A percentile compares a stretch with the other conserved stretches of the same genome.
Conservation (phyloP, 768 basidiomycete genomes). For the Basidioascus undulatus region DNA sequence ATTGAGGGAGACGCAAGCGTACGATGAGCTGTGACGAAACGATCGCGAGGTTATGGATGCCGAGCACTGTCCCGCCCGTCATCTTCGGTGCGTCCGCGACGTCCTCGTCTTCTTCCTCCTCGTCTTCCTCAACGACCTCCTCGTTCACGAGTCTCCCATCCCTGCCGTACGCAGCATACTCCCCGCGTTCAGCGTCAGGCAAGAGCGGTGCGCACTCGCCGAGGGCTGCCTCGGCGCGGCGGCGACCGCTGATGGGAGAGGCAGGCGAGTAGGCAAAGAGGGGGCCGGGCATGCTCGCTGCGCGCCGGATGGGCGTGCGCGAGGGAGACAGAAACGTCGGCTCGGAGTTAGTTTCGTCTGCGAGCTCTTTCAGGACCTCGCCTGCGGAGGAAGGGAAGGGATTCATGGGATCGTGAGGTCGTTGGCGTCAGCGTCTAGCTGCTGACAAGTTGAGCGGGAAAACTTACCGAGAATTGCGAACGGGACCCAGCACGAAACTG, state of each 20-base stretch:
- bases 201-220: too few relatives aligned
- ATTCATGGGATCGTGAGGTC: neutral
- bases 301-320: too few relatives aligned
- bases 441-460: neutral
- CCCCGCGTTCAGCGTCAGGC: too few relatives aligned
- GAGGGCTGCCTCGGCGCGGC: too few relatives aligned
- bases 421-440: too few relatives aligned
- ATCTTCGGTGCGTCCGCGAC: too few relatives aligned
- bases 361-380: slow-evolving; percentile 58
- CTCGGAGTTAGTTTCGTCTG: slow-evolving; percentile 17
- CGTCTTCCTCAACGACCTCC: slow-evolving; percentile 14
- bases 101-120: too few relatives aligned
- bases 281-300: too few relatives aligned
- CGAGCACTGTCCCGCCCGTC: slow-evolving; percentile 74
- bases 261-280: too few relatives aligned
- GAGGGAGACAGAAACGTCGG: slow-evolving; percentile 3
- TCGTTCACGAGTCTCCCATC: too few relatives aligned
- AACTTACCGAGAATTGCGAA: slow-evolving; percentile 68
- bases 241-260: too few relatives aligned
- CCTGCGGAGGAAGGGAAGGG: slow-evolving; percentile 2
- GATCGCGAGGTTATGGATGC: slow-evolving; percentile 85
- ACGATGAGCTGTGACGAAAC: slow-evolving; percentile 88
- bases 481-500: slow-evolving; percentile 92
- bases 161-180: too few relatives aligned
- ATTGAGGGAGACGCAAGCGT: slow-evolving; percentile 16